Conservation (phyloP, 129 eudicot genomes). For the Ambrosia artemisiifolia region DNA sequence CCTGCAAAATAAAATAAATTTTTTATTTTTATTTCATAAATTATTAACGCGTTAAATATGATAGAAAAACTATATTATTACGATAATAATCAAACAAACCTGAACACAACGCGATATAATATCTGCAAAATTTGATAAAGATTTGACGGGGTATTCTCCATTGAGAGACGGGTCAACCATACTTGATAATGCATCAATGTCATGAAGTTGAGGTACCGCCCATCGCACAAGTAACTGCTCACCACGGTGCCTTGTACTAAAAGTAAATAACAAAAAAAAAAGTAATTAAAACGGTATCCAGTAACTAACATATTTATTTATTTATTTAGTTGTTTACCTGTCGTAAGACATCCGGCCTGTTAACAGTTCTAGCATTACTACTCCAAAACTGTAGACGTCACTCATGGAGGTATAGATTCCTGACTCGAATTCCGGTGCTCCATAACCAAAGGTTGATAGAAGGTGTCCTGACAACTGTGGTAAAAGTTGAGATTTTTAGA, state of each 20-base stretch:
- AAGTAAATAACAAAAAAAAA: neutral
- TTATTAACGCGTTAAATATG: neutral
- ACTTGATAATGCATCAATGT: constrained; percentile 75
- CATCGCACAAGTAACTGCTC: constrained; percentile 90
- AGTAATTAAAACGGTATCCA: neutral
- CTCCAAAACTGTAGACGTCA: too few species aligned
- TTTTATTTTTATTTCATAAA: neutral
- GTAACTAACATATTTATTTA: neutral
- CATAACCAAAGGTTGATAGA: constrained; percentile 72
- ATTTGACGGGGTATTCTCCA: constrained; percentile 70
- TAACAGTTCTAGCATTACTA: too few species aligned
- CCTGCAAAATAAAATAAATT: constrained; percentile 35
- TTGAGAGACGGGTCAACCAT: constrained; percentile 91
- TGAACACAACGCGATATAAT: constrained; percentile 82
- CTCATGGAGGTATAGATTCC: constrained; percentile 52
- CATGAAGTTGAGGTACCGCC: constrained; percentile 93
- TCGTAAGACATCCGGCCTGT: constrained; percentile 30
- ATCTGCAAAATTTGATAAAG: constrained; percentile 84
- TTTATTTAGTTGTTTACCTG: constrained; percentile 45
- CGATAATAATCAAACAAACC: constrained; percentile 29
- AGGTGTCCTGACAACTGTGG: constrained; percentile 84
- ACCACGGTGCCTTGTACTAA: constrained; percentile 66
- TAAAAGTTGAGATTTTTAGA: neutral
- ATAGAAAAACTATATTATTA: neutral
- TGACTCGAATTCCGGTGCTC: constrained; percentile 92